These are phyloP conservation scores for Rhododendron williamsianum DNA, from an alignment of 148 eudicot species.

Conservation along the genomic window DNA sequence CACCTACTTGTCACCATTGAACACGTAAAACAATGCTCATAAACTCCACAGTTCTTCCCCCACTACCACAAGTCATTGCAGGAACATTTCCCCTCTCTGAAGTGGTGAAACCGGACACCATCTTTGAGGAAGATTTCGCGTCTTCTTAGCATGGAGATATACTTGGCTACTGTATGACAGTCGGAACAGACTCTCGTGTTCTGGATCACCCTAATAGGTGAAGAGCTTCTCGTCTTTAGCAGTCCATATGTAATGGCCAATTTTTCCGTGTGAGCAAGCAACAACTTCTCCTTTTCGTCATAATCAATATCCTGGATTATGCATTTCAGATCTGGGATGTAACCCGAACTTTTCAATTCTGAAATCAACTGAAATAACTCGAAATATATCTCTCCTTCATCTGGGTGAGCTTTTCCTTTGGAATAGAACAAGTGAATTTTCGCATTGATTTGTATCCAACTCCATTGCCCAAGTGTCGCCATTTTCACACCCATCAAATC, in stretches of 20 bases:
- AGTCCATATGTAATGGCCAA: conserved; percentile 62
- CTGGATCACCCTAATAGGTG: conserved; percentile 56
- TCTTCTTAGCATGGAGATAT: conserved; percentile 35
- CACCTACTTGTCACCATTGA: background rate
- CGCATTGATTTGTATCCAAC: conserved; percentile 50
- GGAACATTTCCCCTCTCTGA: conserved; percentile 55
- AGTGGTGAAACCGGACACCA: conserved; percentile 60
- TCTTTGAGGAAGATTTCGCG: conserved; percentile 54
- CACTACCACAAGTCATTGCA: conserved; percentile 61
- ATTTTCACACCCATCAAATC: conserved; percentile 32
- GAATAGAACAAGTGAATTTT: conserved; percentile 39
- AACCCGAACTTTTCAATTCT: conserved; percentile 45
- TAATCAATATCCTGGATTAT: conserved; percentile 39
- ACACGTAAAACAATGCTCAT: background rate
- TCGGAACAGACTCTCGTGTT: conserved; percentile 54
- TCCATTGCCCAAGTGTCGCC: conserved; percentile 33
- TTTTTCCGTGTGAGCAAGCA: conserved; percentile 57
- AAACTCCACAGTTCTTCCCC: background rate
- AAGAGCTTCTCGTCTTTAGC: conserved; percentile 30
- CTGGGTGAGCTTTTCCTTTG: conserved; percentile 41
- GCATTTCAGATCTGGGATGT: conserved; percentile 39
- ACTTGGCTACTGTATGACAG: conserved; percentile 51
- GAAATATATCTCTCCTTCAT: conserved; percentile 47
- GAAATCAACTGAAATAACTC: conserved; percentile 47
- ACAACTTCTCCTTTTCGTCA: conserved; percentile 45